phyloP scores from a whole-genome alignment of 116 monocot species.

The Papilionanthe hybrid region DNA sequence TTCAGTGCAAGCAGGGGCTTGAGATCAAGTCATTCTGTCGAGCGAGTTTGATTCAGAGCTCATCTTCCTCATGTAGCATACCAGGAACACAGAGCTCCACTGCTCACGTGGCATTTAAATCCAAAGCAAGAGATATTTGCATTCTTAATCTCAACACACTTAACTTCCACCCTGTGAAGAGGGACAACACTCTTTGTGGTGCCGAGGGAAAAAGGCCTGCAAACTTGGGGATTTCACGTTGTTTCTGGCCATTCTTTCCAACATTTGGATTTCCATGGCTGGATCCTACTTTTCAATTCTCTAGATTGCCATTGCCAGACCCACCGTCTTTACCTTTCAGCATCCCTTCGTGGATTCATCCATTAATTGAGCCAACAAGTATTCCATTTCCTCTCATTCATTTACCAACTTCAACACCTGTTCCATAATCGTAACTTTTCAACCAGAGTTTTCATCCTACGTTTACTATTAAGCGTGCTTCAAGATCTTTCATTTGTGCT shows the following conservation, averaged over 20 bases:
- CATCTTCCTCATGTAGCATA: conserved; percentile 41
- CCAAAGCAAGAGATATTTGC: conserved; percentile 28
- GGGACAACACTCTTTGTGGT: conserved; percentile 23
- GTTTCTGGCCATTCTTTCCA: conserved; percentile 24
- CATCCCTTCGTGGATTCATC: conserved; percentile 9
- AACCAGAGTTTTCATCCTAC: not conserved
- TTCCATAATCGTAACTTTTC: not conserved
- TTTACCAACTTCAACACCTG: conserved; percentile 1
- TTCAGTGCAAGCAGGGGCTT: conserved; percentile 43
- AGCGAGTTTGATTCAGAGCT: conserved; percentile 32
- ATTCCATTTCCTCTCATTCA: conserved; percentile 2
- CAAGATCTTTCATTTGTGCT: not conserved
- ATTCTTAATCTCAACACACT: conserved; percentile 56
- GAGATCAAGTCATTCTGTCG: conserved; percentile 41
- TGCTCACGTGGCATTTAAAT: conserved; percentile 43
- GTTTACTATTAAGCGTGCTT: not conserved
- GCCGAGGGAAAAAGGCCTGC: not conserved
- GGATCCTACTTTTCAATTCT: conserved; percentile 4
- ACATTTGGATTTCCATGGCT: conserved; percentile 19
- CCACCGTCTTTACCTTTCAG: conserved; percentile 8
- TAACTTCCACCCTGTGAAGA: conserved; percentile 38
- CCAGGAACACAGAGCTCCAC: conserved; percentile 36
- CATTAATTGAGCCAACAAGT: not conserved
- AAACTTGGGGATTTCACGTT: conserved; percentile 15
- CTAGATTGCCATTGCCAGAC: not conserved